Percentiles rank a stretch among this genome's conserved stretches.
phyloP scores from a whole-genome alignment of 768 basidiomycete genomes.

The Psilocybe tampanensis region DNA sequence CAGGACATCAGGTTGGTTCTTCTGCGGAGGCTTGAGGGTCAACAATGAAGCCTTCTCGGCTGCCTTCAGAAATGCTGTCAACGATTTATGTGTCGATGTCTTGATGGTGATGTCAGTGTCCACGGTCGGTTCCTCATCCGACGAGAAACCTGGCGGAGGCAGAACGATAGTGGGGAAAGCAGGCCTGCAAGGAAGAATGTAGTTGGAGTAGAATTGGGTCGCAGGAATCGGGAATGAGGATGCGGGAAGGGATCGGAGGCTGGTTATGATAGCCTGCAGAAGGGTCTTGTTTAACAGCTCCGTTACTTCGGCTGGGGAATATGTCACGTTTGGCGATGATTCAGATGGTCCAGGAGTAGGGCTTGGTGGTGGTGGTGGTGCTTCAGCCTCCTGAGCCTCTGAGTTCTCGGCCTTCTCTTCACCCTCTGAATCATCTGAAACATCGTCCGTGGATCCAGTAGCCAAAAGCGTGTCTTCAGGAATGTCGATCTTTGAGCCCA shows the following conservation, averaged over 20 bases:
- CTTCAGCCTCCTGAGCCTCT: too few species aligned
- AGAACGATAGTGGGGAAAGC: slow-evolving; percentile 52
- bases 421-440: slow-evolving; percentile 17
- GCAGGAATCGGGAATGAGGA: slow-evolving; percentile 75
- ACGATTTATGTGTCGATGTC: slow-evolving; percentile 77
- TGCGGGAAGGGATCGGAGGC: slow-evolving; percentile 45
- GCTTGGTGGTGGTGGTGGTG: too few species aligned
- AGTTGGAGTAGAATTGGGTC: slow-evolving; percentile 72
- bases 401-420: slow-evolving; percentile 1
- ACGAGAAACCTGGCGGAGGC: slow-evolving; percentile 25
- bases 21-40: slow-evolving; percentile 65
- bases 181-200: slow-evolving; percentile 82
- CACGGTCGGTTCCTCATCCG: slow-evolving; percentile 28
- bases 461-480: slow-evolving; percentile 43
- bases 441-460: slow-evolving; percentile 9
- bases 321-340: slow-evolving; percentile 15
- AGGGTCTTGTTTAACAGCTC: slow-evolving; percentile 60
- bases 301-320: slow-evolving; percentile 52
- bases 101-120: slow-evolving; percentile 68
- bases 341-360: slow-evolving; percentile 8
- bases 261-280: slow-evolving; percentile 63
- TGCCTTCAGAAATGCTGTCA: slow-evolving; percentile 78
- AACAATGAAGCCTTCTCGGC: slow-evolving; percentile 76
- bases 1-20: slow-evolving; percentile 56
- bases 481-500: slow-evolving; percentile 64